Evolutionary conservation across 495 filamentous ascomycete species (phyloP).

Genomic region (Glarea lozoyensis): DNA sequence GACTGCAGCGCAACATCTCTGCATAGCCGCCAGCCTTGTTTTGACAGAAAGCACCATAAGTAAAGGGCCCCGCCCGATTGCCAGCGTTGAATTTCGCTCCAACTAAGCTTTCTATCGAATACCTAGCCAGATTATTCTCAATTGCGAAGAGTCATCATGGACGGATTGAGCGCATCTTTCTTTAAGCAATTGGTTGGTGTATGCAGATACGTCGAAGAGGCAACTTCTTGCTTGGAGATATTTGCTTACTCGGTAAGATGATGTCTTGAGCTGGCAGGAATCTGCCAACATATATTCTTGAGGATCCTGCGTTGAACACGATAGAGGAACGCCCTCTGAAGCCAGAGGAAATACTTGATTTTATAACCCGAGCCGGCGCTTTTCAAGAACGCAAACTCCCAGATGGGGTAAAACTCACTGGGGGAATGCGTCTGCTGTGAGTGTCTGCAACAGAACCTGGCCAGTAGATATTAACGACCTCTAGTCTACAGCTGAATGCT

Average conservation of each 20-base stretch:
- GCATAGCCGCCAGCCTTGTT: not conserved
- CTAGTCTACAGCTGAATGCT: slow-evolving; percentile 38
- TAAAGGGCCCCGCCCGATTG: not conserved
- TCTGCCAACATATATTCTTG: not conserved
- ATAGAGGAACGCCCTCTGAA: slow-evolving; percentile 35
- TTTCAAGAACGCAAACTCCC: slow-evolving; percentile 31
- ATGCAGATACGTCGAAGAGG: slow-evolving; percentile 32
- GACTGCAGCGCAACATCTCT: not conserved
- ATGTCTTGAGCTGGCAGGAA: not conserved
- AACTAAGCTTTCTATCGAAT: not conserved
- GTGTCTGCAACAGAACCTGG: not conserved
- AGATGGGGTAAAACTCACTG: slow-evolving; percentile 26
- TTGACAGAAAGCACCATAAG: not conserved
- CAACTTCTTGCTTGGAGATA: slow-evolving; percentile 40
- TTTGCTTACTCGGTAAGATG: slow-evolving; percentile 38
- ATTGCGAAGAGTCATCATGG: not conserved
- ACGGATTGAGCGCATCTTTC: not conserved
- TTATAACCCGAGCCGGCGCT: slow-evolving; percentile 31
- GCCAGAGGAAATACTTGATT: slow-evolving; percentile 40
- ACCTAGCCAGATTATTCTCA: not conserved
- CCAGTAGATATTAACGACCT: slow-evolving; percentile 12
- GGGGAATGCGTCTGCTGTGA: slow-evolving; percentile 38
- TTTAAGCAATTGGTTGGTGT: slow-evolving; percentile 29
- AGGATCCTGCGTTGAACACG: slow-evolving; percentile 31
- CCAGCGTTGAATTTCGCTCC: not conserved